Base-by-base conservation (phyloP, 2,329 filamentous ascomycete species). In the Chaetothyriales sp. region DNA sequence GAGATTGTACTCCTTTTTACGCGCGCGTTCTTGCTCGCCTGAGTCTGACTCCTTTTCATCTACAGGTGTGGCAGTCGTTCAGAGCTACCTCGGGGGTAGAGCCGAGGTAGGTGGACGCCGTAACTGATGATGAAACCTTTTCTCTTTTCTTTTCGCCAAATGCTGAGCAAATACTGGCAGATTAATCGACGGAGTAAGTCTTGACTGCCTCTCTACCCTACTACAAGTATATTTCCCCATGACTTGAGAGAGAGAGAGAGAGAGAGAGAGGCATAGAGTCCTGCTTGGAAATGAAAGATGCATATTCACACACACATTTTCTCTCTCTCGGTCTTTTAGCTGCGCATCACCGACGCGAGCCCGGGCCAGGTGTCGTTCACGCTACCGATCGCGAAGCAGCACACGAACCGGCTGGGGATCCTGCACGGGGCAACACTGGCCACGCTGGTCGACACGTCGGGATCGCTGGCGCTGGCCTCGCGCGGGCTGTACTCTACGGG, bases 61-160 rank as follows among this genome's bases (percentile, higher is more conserved):
- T 52, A 10, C 52, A 92, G 86, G 86, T 93, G 46, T 77, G 87
- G 73, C 83, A 84, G 65, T 89, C 86, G 1, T 95, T 95, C 67
- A 79, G 85, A 70, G 77, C 78, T 58, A 84, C 86, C 57, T 95
- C 88, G 4, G 89, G 89, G 5, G 70, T 96, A 18, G 90, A 95
- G 66, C 87, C 87, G 65, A 84, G 85, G 89, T 94, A 72, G 59
- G 67, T 43, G 26, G 18, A 43, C 22, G 12, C 25, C 25, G 6
- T 15, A 5, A 18, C 39, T 39, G 32, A 39, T 2, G 32, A 39
- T 9, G 15, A n/a, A n/a, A n/a, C n/a, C n/a, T n/a, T n/a, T n/a
- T n/a, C n/a, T 5, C 15, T 22, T 20, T 43, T 15, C 9, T 44
- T 5, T 19, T 10, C 20, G 48, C 39, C 3, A 20, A 47, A 20